Conservation (phyloP, 75 land plant species). For the Pinus albicaulis region DNA sequence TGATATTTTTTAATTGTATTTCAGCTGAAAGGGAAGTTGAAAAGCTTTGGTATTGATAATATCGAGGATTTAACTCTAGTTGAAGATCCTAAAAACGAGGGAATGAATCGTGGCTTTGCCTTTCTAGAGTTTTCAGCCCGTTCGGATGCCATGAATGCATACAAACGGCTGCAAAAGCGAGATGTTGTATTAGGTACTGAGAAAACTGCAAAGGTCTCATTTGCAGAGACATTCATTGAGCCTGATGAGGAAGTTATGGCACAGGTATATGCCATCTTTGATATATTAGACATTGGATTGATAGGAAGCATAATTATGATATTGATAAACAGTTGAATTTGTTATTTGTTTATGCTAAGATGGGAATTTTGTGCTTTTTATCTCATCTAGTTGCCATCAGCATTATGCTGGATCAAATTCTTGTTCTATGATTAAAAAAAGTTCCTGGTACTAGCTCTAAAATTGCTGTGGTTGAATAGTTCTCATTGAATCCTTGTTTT, state of each 20-base stretch:
- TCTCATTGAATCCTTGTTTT: background rate
- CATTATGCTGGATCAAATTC: background rate
- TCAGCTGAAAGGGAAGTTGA: slow-evolving; percentile 35
- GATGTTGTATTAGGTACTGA: slow-evolving; percentile 52
- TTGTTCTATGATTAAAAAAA: background rate
- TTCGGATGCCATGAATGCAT: slow-evolving; percentile 48
- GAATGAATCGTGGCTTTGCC: slow-evolving; percentile 54
- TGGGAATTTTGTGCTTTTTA: too few species aligned
- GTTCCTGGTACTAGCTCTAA: too few species aligned
- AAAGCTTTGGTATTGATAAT: slow-evolving; percentile 35
- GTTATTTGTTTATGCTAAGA: too few species aligned
- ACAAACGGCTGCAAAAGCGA: slow-evolving; percentile 33
- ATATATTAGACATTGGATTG: background rate
- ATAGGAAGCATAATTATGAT: too few species aligned
- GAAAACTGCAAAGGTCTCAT: slow-evolving; percentile 46
- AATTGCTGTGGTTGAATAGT: background rate
- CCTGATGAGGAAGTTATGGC: slow-evolving; percentile 65
- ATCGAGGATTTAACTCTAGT: slow-evolving; percentile 49
- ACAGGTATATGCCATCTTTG: slow-evolving; percentile 25
- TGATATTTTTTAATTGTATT: background rate
- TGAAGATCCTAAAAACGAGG: slow-evolving; percentile 41
- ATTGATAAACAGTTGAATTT: too few species aligned
- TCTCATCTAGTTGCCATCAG: background rate
- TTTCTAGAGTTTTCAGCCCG: slow-evolving; percentile 48
- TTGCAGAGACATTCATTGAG: slow-evolving; percentile 56